These are phyloP conservation scores for Xylaria polymorpha DNA, from an alignment of 2,329 filamentous ascomycete species.

Conservation along the genomic window DNA sequence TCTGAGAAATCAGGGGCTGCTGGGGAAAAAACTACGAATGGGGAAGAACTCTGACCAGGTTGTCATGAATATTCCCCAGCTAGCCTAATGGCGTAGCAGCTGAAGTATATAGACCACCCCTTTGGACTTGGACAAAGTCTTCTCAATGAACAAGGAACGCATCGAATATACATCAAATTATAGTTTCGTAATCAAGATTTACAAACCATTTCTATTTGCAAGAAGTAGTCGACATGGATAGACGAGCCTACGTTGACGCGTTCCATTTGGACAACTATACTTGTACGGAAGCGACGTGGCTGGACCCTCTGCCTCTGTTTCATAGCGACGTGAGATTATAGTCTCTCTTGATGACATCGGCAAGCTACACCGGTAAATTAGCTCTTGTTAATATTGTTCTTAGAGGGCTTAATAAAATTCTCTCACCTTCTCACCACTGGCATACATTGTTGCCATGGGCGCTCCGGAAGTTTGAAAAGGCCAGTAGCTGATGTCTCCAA, in stretches of 20 bases:
- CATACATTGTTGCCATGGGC: conserved; percentile 32
- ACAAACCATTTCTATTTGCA: neutral
- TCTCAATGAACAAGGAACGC: no score
- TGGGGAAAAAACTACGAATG: no score
- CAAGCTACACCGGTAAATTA: conserved; percentile 18
- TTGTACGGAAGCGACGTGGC: neutral
- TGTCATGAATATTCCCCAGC: no score
- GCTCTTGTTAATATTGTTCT: conserved; percentile 6
- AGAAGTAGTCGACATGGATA: neutral
- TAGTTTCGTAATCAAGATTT: neutral
- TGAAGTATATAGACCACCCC: no score
- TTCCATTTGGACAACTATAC: neutral
- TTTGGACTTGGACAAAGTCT: no score
- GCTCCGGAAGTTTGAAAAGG: conserved; percentile 27
- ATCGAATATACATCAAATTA: neutral
- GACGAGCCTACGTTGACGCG: neutral
- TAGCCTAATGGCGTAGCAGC: no score
- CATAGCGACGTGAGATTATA: conserved; percentile 23
- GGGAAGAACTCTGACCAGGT: no score
- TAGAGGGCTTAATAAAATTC: neutral
- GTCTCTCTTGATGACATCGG: conserved; percentile 26
- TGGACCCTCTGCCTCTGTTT: conserved; percentile 1
- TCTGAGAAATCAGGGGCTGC: no score
- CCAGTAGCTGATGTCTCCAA: conserved; percentile 34
- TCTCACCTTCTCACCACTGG: conserved; percentile 36